Base-by-base conservation (phyloP, 768 basidiomycete species). In the Paxillus ammoniavirescens region DNA sequence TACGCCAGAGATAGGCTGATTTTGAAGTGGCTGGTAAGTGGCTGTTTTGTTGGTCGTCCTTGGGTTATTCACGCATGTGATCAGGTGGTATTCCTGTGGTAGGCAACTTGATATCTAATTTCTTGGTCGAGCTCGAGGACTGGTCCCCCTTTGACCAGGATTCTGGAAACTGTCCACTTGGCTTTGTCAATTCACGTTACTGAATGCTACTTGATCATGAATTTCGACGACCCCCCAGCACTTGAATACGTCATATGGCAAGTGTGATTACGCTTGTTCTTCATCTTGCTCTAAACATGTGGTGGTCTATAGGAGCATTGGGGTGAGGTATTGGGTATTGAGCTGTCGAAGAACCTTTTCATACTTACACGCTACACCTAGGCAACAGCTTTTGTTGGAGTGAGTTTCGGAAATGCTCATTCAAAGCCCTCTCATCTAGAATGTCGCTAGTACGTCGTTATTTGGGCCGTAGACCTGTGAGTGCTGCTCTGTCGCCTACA, bases 11-110 rank as follows among this genome's bases (percentile, higher is more conserved):
- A 61, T 35, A 47, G 17, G 14, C 50, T 30, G 2, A 3, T 14
- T 18, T 18, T 61, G 5, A 54, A 54, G 42, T 54, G 47, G 42
- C 14, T 61, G 60, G 60, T 61, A 53, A 52, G 55, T 62, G 4
- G 1, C 31, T 9, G 8, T 13, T 6, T 40, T 13, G 42, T 38
- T 8, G 14, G 9, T 10, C 17, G 30, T 6, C 21, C 18, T 23
- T 1, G 18, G 2, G 21, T 48, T 33, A 49, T 53, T 54, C n/a
- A 42, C 13, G 30, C 37, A 49, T 8, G 9, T 23, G 43, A 44
- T 8, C 26, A 61, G 61, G 53, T 61, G 2, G 18, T 5, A 17
- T n/a, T 17, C 10, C 41, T 61, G 51, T 62, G 53, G 61, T 61
- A 52, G 10, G 56, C 30, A 4, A 8, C 30, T 31, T n/a, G 15